Conservation (phyloP, 2,329 filamentous ascomycete genomes). For the Scedosporium aurantiacum region DNA sequence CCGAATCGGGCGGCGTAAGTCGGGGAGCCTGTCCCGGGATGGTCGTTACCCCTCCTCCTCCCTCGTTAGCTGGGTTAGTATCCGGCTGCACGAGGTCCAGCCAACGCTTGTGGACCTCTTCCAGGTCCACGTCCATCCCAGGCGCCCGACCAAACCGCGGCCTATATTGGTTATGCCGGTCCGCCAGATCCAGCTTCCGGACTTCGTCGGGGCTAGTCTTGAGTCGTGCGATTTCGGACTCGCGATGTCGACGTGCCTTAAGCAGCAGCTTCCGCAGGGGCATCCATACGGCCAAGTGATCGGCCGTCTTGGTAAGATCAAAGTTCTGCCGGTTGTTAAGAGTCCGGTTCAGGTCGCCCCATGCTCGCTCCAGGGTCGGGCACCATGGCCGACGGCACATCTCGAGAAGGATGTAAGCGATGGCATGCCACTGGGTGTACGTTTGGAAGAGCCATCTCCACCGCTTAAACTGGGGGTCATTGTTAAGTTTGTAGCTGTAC, state of each 20-base stretch:
- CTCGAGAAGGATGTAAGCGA: slow-evolving; percentile 38
- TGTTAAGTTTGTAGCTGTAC: slow-evolving; percentile 52
- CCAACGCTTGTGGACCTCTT: slow-evolving; percentile 39
- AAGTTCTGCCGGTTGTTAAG: slow-evolving; percentile 27
- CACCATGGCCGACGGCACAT: slow-evolving; percentile 36
- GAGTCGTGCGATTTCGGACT: slow-evolving; percentile 37
- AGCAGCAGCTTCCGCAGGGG: slow-evolving; percentile 43
- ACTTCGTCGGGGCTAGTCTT: slow-evolving; percentile 36
- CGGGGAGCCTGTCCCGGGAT: not conserved
- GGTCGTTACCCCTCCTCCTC: not conserved
- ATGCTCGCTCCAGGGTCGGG: slow-evolving; percentile 37
- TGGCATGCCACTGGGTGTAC: slow-evolving; percentile 40
- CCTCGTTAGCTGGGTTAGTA: not conserved
- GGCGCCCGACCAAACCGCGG: slow-evolving; percentile 37
- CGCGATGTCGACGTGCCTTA: slow-evolving; percentile 40
- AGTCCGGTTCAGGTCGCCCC: slow-evolving; percentile 31
- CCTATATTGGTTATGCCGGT: slow-evolving; percentile 31
- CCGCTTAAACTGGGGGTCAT: slow-evolving; percentile 36
- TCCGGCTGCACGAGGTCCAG: slow-evolving; percentile 31
- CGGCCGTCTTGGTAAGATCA: slow-evolving; percentile 32
- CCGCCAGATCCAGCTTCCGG: slow-evolving; percentile 35
- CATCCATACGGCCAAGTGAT: slow-evolving; percentile 38
- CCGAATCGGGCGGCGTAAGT: not conserved
- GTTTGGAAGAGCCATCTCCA: slow-evolving; percentile 40
- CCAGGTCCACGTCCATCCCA: slow-evolving; percentile 33